A percentile compares a stretch with the other conserved stretches of the same genome.
Evolutionary conservation across 306 rosid species (phyloP).

Genomic region (Arachis stenosperma): DNA sequence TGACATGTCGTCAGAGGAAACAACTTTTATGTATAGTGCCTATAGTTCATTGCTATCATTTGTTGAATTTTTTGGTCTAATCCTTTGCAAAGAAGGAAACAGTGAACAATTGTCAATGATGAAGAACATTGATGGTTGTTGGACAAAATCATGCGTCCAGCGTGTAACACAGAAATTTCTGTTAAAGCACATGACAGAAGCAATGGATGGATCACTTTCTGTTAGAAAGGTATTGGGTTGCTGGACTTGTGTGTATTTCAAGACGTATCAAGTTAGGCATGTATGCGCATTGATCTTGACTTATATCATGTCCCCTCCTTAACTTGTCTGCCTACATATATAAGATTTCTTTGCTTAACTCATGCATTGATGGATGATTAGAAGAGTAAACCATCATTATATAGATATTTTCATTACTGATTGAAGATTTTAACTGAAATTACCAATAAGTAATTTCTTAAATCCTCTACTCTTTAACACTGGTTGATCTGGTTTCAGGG

Average conservation of each 20-base stretch:
- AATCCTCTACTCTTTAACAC: slow-evolving; percentile 34
- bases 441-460: neutral
- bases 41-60: slow-evolving; percentile 65
- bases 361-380: slow-evolving; percentile 33
- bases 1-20: slow-evolving; percentile 84
- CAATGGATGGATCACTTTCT: slow-evolving; percentile 72
- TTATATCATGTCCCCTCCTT: neutral
- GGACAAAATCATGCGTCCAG: slow-evolving; percentile 73
- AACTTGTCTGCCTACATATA: slow-evolving; percentile 3
- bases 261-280: slow-evolving; percentile 29
- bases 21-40: slow-evolving; percentile 68
- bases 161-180: slow-evolving; percentile 60
- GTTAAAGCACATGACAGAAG: slow-evolving; percentile 77
- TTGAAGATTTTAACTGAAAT: slow-evolving; percentile 11
- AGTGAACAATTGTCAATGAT: slow-evolving; percentile 42
- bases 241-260: slow-evolving; percentile 11
- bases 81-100: slow-evolving; percentile 50
- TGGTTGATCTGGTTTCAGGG: slow-evolving; percentile 61
- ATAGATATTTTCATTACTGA: neutral
- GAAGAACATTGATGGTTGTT: slow-evolving; percentile 44
- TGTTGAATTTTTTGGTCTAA: slow-evolving; percentile 70
- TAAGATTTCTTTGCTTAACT: slow-evolving; percentile 22
- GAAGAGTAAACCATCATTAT: slow-evolving; percentile 2
- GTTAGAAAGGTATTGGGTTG: slow-evolving; percentile 61
- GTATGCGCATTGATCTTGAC: slow-evolving; percentile 4